Evolutionary conservation across 768 basidiomycete species (phyloP).

Genomic region (Mycena metata): DNA sequence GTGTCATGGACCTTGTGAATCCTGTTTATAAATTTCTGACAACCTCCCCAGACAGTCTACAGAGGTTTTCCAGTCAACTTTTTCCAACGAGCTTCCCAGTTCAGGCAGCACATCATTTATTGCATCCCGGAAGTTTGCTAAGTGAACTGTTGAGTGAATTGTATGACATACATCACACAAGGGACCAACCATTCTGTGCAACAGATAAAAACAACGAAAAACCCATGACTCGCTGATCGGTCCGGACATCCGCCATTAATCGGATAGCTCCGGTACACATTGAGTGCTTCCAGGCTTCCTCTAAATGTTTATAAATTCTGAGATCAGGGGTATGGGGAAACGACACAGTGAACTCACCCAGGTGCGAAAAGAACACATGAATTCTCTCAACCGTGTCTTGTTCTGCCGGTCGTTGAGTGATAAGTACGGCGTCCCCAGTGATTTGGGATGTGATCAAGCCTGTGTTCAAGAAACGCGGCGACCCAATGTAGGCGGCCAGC

Average conservation of each 20-base stretch:
- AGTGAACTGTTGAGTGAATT: background rate
- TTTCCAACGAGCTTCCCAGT: background rate
- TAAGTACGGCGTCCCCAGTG: background rate
- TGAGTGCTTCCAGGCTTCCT: conserved; percentile 6
- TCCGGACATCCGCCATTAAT: background rate
- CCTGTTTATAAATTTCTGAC: conserved; percentile 4
- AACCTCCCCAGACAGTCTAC: conserved; percentile 7
- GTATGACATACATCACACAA: too few relatives aligned
- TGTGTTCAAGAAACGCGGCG: background rate
- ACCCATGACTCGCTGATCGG: background rate
- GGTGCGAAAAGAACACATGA: background rate
- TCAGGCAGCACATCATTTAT: background rate
- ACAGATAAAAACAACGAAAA: background rate
- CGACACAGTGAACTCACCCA: conserved; percentile 2
- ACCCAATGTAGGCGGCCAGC: conserved; percentile 6
- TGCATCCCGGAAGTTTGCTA: conserved; percentile 2
- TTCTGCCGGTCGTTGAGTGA: background rate
- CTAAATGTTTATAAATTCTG: background rate
- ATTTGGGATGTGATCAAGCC: background rate
- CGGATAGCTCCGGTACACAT: conserved; percentile 11
- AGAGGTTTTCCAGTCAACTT: conserved; percentile 10
- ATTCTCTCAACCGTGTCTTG: background rate
- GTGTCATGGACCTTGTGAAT: background rate
- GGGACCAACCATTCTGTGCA: conserved; percentile 1
- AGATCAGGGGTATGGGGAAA: background rate